Evolutionary conservation across 805 yeast genomes (phyloP).

Genomic region (Metschnikowia hibisci): DNA sequence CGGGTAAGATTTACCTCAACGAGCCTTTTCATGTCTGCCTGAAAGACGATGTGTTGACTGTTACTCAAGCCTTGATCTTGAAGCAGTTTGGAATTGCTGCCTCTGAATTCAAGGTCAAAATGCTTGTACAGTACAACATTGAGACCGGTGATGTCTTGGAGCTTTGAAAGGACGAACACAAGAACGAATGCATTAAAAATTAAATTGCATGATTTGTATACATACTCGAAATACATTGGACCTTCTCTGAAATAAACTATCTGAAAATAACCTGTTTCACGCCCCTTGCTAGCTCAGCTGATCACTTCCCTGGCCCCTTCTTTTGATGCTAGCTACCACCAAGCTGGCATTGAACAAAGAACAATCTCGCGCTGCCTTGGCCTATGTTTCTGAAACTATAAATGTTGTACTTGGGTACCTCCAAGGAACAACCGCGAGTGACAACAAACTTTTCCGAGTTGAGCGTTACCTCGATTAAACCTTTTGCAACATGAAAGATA

Average conservation of each 20-base stretch:
- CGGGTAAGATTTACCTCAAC: constrained; percentile 79
- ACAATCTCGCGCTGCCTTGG: constrained; percentile 53
- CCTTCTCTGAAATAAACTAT: no score
- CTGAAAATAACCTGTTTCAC: no score
- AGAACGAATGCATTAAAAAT: neutral
- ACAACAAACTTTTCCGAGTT: constrained; percentile 57
- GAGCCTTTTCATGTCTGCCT: constrained; percentile 78
- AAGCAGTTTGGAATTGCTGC: constrained; percentile 96
- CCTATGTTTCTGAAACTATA: constrained; percentile 69
- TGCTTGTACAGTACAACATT: constrained; percentile 73
- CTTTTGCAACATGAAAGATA: constrained; percentile 71
- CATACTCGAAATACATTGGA: no score
- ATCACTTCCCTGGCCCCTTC: no score
- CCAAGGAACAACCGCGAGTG: constrained; percentile 71
- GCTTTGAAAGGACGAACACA: constrained; percentile 8
- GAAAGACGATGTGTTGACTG: constrained; percentile 77
- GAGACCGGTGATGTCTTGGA: constrained; percentile 40
- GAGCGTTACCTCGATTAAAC: constrained; percentile 64
- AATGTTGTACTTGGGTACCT: constrained; percentile 72
- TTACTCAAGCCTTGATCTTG: constrained; percentile 84
- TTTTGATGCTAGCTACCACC: neutral
- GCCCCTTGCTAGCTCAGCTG: no score
- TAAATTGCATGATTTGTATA: neutral
- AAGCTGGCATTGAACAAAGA: constrained; percentile 65
- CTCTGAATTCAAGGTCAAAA: constrained; percentile 79